Percentiles rank a stretch among this genome's conserved stretches.
Evolutionary conservation across 768 basidiomycete genomes (phyloP).

Genomic region (Imleria badia): DNA sequence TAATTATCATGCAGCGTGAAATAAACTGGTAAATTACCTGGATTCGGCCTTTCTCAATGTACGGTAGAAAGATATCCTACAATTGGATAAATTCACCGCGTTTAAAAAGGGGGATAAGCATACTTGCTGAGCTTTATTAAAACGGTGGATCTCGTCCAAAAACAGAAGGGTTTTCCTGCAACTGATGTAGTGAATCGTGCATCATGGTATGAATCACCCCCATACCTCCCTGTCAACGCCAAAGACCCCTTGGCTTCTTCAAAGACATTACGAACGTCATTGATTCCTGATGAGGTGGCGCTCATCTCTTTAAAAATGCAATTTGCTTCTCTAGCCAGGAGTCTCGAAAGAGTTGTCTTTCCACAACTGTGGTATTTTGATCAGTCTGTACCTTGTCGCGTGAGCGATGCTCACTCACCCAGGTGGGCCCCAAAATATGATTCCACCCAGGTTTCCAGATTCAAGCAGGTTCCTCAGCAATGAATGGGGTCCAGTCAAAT

Average conservation of each 20-base stretch:
- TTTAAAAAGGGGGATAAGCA: neutral
- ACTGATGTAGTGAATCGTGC: conserved; percentile 3
- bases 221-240: conserved; percentile 61
- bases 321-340: conserved; percentile 60
- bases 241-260: conserved; percentile 73
- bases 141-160: conserved; percentile 83
- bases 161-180: conserved; percentile 71
- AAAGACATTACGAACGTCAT: conserved; percentile 70
- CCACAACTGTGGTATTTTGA: conserved; percentile 47
- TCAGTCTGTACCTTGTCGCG: neutral
- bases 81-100: conserved; percentile 11
- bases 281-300: conserved; percentile 67
- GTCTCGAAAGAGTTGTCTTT: conserved; percentile 73
- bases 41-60: conserved; percentile 74
- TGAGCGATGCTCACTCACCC: conserved; percentile 40
- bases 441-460: conserved; percentile 53
- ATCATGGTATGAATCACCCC: neutral
- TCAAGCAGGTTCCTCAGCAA: conserved; percentile 53
- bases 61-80: conserved; percentile 80
- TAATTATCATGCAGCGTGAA: conserved; percentile 1
- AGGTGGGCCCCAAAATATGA: conserved; percentile 76
- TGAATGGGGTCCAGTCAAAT: conserved; percentile 57
- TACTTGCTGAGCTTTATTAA: conserved; percentile 71
- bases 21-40: conserved; percentile 40
- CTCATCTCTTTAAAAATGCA: conserved; percentile 74